Evolutionary conservation across 345 rosid genomes (phyloP).

Genomic region (Gossypioides kirkii): DNA sequence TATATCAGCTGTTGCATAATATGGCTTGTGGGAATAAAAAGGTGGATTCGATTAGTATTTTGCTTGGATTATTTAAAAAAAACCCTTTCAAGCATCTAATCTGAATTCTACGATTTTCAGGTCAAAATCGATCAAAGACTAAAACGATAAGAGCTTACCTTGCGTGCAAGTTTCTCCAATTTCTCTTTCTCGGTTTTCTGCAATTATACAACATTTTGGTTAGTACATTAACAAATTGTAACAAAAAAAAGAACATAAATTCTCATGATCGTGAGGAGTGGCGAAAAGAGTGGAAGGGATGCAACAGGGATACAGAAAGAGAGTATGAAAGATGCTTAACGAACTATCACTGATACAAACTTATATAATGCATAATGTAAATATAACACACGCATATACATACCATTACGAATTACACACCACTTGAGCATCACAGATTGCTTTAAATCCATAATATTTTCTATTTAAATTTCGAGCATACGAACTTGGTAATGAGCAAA

Average conservation of each 20-base stretch:
- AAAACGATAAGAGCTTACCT: conserved; percentile 38
- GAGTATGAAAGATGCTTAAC: no score
- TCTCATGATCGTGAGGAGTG: neutral
- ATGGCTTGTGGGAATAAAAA: neutral
- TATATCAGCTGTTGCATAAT: neutral
- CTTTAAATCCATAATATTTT: neutral
- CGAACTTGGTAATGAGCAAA: neutral
- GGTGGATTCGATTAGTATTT: no score
- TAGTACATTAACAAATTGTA: neutral
- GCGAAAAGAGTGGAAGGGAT: neutral
- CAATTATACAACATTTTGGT: conserved; percentile 15
- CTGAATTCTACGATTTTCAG: neutral
- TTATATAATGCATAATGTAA: neutral
- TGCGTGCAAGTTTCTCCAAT: conserved; percentile 76
- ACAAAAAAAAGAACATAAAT: neutral
- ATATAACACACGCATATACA: no score
- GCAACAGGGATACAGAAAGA: no score
- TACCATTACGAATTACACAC: no score
- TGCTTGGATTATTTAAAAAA: neutral
- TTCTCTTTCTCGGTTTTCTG: conserved; percentile 92
- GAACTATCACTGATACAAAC: neutral
- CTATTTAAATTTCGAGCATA: neutral
- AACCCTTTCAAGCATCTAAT: neutral
- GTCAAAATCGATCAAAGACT: neutral
- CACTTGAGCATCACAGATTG: no score